Base-by-base conservation (phyloP, 1,284 basidiomycete genomes). In the Ustilago tritici region DNA sequence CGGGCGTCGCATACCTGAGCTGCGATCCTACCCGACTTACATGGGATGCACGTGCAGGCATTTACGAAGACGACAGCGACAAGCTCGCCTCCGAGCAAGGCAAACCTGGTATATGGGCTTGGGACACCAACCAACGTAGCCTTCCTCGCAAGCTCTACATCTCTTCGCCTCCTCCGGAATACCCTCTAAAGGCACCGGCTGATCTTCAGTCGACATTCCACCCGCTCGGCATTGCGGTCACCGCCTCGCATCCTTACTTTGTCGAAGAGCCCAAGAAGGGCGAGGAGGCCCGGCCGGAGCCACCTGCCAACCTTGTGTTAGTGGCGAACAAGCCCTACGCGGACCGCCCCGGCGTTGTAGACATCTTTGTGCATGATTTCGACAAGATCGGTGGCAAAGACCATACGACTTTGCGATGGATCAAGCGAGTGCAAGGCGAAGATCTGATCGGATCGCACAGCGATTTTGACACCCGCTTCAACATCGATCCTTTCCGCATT, bases 321-420 rank as follows among this genome's bases (percentile, higher is more conserved):
- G 76, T 81, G 14, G 67, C 78, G 36, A 79, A 79, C 58, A 73
- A 81, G 54, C 80, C 80, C 15, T 70, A 71, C 10, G 62, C 71
- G 10, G 62, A 72, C 31, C 58, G 57, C 5, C 60, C 70, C 2
- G 75, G 78, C 41, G 78, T 81, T 12, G 61, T 81, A 14, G 80
- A 81, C 35, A 60, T 79, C 31, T 79, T 81, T 46, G 78, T 81
- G 0, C 80, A 81, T 56, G 69, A 79, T 41, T 61, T 81, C 12
- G 69, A 75, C 62, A 64, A 64, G 54, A 35, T 67, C 35, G 70
- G 70, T n/a, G 59, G 64, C 10, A 71, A 71, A 53, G 69, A 70
- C 19, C 58, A 69, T 36, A 57, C 69, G 11, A 67, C 58, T 11
- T 58, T 81, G 36, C 61, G 75, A 31, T 79, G 76, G 76, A 73